Evolutionary conservation across 2,329 filamentous ascomycete genomes (phyloP).

Genomic region (Penicillium crustosum): DNA sequence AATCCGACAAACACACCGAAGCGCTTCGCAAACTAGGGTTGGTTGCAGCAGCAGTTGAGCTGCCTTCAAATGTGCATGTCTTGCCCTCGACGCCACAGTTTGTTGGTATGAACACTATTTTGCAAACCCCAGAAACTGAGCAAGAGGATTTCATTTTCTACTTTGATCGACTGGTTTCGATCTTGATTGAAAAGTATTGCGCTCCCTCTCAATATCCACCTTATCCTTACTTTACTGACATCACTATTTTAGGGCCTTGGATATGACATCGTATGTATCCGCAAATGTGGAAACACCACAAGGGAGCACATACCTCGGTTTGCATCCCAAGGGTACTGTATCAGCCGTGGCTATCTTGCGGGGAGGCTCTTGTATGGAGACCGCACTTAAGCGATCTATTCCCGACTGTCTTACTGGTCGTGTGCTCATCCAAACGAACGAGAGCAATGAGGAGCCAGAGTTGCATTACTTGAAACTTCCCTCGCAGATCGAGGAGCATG

Average conservation of each 20-base stretch:
- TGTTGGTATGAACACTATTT: slow-evolving; percentile 82
- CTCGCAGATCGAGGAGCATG: slow-evolving; percentile 68
- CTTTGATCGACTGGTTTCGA: slow-evolving; percentile 82
- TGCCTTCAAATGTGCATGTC: slow-evolving; percentile 73
- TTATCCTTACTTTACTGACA: slow-evolving; percentile 3
- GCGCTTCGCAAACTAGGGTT: slow-evolving; percentile 75
- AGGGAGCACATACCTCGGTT: slow-evolving; percentile 67
- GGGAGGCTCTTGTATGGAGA: slow-evolving; percentile 84
- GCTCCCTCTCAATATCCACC: neutral
- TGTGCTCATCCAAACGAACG: slow-evolving; percentile 85
- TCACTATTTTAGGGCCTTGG: slow-evolving; percentile 60
- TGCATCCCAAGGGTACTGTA: slow-evolving; percentile 69
- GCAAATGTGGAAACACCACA: slow-evolving; percentile 68
- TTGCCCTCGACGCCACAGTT: slow-evolving; percentile 78
- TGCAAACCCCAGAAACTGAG: slow-evolving; percentile 74
- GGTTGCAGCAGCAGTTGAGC: slow-evolving; percentile 66
- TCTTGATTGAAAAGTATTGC: slow-evolving; percentile 70
- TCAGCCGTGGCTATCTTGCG: slow-evolving; percentile 87
- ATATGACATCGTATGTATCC: slow-evolving; percentile 70
- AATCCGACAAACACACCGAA: slow-evolving; percentile 78
- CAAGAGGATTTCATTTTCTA: slow-evolving; percentile 97
- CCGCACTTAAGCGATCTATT: slow-evolving; percentile 82
- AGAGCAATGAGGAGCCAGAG: slow-evolving; percentile 83
- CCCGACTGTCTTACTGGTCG: slow-evolving; percentile 89
- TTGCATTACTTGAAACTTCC: slow-evolving; percentile 85